Conservation (phyloP, 2,329 filamentous ascomycete species). For the Pleomassaria siparia region DNA sequence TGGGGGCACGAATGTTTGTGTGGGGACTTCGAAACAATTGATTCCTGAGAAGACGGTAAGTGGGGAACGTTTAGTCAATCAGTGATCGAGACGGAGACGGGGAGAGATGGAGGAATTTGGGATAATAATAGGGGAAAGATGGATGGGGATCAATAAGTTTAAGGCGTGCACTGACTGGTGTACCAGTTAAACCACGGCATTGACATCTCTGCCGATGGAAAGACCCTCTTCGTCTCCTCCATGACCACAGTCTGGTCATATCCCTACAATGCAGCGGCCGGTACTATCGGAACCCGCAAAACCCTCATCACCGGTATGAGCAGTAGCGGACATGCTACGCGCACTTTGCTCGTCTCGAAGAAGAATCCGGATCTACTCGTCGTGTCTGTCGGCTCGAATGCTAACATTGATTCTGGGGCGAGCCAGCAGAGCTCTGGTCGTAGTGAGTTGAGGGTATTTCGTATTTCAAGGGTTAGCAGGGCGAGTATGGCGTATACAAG, state of each 20-base stretch:
- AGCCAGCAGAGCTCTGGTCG: slow-evolving; percentile 54
- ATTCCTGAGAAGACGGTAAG: slow-evolving; percentile 12
- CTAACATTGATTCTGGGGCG: slow-evolving; percentile 60
- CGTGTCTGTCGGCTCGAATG: slow-evolving; percentile 63
- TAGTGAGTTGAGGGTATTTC: slow-evolving; percentile 63
- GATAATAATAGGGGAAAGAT: too few species aligned
- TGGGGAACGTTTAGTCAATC: background rate
- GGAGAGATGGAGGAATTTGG: too few species aligned
- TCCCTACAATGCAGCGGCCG: slow-evolving; percentile 22
- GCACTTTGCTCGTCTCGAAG: slow-evolving; percentile 20
- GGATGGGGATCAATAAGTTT: background rate
- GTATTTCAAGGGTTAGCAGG: slow-evolving; percentile 41
- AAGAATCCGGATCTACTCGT: slow-evolving; percentile 51
- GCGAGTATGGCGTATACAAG: slow-evolving; percentile 47
- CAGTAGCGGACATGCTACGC: slow-evolving; percentile 16
- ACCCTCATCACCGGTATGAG: slow-evolving; percentile 25
- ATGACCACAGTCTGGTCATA: slow-evolving; percentile 19
- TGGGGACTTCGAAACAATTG: slow-evolving; percentile 19
- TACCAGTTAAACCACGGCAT: slow-evolving; percentile 24
- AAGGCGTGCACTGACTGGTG: slow-evolving; percentile 2
- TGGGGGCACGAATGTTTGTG: slow-evolving; percentile 23
- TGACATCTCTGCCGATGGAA: slow-evolving; percentile 22
- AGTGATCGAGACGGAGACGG: background rate
- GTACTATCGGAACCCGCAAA: slow-evolving; percentile 24
- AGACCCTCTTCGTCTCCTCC: slow-evolving; percentile 25